Base-by-base conservation (phyloP, 225 moss, liverwort and hornwort genomes). In the Pseudisothecium myosuroides region DNA sequence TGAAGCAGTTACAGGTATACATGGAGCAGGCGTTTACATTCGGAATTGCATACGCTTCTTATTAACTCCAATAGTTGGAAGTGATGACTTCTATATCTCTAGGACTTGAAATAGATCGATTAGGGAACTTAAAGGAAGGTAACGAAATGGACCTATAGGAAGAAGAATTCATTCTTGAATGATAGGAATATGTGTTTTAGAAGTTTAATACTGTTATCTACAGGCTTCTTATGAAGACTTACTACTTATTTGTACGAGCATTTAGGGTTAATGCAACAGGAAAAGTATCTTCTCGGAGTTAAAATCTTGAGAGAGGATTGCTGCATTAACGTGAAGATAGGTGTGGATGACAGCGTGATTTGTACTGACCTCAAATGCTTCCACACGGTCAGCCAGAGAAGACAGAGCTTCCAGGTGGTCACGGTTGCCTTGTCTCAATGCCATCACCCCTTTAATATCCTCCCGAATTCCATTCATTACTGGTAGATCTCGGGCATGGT, bases 391-490 rank as follows among this genome's bases (percentile, higher is more conserved):
- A 61, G 87, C 87, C 37, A 95, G 90, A 65, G 95, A 92, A 66
- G 92, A 90, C 52, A 95, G 63, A 37, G 95, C 95, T 87, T 95
- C 95, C 47, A 77, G 73, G 82, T 94, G 93, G 59, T 91, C 93
- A 24, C 81, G 72, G 83, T 90, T 92, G 45, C 94, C 93, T 63
- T 83, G 92, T 89, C 93, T 89, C 87, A 95, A 83, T 9, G 86
- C 93, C 89, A 93, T 88, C 12, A 95, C 76, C 5, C 94, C 94
- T 83, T 95, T 95, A 5, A 95, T 88, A 72, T 95, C 95, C 90
- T 94, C 95, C 80, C 95, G 94, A 76, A 95, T 93, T 54, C 95
- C 95, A 66, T 95, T 95, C 95, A 95, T 95, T 11, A 94, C 91
- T 72, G 95, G 95, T 26, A 95, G 89, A 78, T 95, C 94, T 78